Percentiles rank a stretch among this genome's conserved stretches.
phyloP scores from a whole-genome alignment of 2,329 filamentous ascomycete genomes.

The Trichoderma sp. region DNA sequence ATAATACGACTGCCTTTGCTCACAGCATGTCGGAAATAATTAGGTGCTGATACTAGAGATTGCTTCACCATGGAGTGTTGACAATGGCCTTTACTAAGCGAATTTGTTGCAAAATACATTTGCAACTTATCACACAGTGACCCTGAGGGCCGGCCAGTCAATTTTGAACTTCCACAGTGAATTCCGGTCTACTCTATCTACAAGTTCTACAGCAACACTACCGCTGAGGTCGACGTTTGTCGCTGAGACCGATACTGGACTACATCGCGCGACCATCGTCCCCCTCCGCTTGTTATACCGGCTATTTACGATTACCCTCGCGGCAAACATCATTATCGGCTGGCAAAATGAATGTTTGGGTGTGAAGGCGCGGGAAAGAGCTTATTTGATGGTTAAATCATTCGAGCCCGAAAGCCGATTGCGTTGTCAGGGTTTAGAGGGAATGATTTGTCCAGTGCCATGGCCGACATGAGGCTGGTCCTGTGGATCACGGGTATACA shows the following conservation, averaged over 20 bases:
- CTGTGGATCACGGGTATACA: background rate
- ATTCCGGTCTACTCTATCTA: background rate
- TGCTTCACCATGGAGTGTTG: background rate
- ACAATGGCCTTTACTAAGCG: background rate
- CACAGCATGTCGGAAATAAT: background rate
- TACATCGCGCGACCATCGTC: background rate
- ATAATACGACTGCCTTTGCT: background rate
- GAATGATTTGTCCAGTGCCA: too few relatives aligned
- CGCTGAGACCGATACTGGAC: background rate
- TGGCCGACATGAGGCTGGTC: background rate
- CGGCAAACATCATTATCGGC: background rate
- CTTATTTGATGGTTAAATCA: background rate
- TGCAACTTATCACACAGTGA: too few relatives aligned
- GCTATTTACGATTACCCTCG: background rate
- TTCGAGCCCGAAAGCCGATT: background rate
- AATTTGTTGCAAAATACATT: too few relatives aligned
- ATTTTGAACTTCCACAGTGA: too few relatives aligned
- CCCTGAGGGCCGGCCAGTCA: too few relatives aligned
- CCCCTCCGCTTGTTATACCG: background rate
- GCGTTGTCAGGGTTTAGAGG: background rate
- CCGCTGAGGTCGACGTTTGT: background rate
- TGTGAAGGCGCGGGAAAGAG: background rate
- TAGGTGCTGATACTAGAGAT: background rate
- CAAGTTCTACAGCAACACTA: background rate
- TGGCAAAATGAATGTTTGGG: background rate